These are phyloP conservation scores for Conticribra guillardii DNA, from an alignment of 108 stramenopile species.

Conservation along the genomic window DNA sequence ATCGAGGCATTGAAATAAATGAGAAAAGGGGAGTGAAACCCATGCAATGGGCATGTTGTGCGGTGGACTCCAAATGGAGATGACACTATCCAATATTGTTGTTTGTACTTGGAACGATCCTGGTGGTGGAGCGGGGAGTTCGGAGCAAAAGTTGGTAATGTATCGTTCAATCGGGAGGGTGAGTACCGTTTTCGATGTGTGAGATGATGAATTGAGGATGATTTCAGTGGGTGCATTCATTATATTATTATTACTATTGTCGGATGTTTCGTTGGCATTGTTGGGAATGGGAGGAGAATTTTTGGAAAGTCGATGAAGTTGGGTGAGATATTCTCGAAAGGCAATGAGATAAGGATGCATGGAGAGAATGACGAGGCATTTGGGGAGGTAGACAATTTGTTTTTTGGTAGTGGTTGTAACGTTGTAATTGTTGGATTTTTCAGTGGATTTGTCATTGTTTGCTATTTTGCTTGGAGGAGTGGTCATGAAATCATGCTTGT, in stretches of 20 bases:
- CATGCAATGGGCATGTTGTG: conserved; percentile 91
- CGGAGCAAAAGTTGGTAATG: conserved; percentile 92
- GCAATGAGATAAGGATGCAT: conserved; percentile 90
- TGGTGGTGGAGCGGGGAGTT: conserved; percentile 93
- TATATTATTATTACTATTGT: not conserved
- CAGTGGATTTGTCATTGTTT: conserved; percentile 5
- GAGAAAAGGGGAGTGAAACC: conserved; percentile 84
- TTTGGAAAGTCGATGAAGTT: conserved; percentile 87
- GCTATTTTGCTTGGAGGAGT: not conserved
- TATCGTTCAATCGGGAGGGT: conserved; percentile 93
- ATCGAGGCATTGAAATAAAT: conserved; percentile 88
- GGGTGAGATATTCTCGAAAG: conserved; percentile 88
- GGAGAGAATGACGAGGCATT: conserved; percentile 89
- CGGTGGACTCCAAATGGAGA: conserved; percentile 87
- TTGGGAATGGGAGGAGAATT: conserved; percentile 25
- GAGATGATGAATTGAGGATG: conserved; percentile 1
- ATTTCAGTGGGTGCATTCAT: not conserved
- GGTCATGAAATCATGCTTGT: conserved; percentile 11
- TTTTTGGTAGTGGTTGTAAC: conserved; percentile 1
- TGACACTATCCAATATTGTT: conserved; percentile 75
- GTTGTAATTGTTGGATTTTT: not conserved
- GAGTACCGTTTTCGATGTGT: conserved; percentile 48
- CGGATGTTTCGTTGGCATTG: not conserved
- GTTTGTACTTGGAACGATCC: conserved; percentile 89
- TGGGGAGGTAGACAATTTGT: conserved; percentile 70